phyloP scores from a whole-genome alignment of 805 yeast species.

The Middelhovenomyces tepae region DNA sequence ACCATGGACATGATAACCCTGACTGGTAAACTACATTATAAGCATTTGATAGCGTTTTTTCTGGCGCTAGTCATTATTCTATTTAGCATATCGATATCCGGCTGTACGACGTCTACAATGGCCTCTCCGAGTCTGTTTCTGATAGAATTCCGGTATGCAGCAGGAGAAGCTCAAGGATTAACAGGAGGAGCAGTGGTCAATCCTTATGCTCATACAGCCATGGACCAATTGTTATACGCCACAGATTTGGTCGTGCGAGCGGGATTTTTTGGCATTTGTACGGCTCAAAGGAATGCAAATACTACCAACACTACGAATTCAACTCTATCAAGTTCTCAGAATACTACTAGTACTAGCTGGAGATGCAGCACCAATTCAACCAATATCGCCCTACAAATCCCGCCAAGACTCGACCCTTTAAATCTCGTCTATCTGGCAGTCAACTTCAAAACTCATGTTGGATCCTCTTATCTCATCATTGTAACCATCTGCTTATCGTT shows the following conservation, averaged over 20 bases:
- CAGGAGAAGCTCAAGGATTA: background rate
- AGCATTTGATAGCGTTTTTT: constrained; percentile 15
- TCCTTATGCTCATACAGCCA: constrained; percentile 7
- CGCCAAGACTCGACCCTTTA: constrained; percentile 15
- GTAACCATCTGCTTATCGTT: constrained; percentile 11
- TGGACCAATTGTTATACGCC: constrained; percentile 8
- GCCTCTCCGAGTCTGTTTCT: constrained; percentile 13
- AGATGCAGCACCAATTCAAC: constrained; percentile 13
- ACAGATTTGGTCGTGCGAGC: constrained; percentile 12
- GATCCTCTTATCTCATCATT: constrained; percentile 16
- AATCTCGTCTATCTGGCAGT: constrained; percentile 13
- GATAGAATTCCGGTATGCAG: constrained; percentile 13
- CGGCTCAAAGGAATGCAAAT: constrained; percentile 5
- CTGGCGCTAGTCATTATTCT: constrained; percentile 12
- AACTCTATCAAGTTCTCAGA: constrained; percentile 4
- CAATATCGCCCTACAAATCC: constrained; percentile 5
- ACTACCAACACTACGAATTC: constrained; percentile 4
- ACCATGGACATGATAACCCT: constrained; percentile 1
- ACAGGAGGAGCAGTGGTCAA: constrained; percentile 13
- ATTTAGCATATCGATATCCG: constrained; percentile 11
- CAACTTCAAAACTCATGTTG: constrained; percentile 6
- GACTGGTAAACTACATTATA: constrained; percentile 9
- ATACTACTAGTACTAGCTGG: constrained; percentile 10
- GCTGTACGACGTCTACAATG: constrained; percentile 14
- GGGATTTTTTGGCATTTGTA: constrained; percentile 19